phyloP scores from a whole-genome alignment of 2,329 filamentous ascomycete species.

The Metarhizium humberi region DNA sequence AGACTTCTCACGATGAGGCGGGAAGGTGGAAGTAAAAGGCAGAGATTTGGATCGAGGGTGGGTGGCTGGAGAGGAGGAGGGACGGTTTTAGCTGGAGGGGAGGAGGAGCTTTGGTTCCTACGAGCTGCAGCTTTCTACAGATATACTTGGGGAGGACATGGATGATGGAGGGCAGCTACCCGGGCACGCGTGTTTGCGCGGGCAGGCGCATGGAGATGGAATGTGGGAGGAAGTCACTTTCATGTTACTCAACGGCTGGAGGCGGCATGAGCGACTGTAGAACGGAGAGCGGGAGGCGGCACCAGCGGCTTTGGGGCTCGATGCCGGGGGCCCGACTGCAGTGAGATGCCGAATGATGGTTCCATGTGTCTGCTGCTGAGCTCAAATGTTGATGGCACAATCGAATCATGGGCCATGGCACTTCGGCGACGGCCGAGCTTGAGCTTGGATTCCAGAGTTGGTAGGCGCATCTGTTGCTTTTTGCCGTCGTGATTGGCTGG shows the following conservation, averaged over 20 bases:
- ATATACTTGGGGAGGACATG: background rate
- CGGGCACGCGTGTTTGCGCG: background rate
- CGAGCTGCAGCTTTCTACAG: background rate
- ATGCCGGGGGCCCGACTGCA: no score
- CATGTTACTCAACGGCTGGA: background rate
- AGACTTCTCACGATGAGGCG: background rate
- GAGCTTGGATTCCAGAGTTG: no score
- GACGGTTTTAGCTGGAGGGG: slow-evolving; percentile 1
- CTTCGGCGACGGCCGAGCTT: no score
- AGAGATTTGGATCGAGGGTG: background rate
- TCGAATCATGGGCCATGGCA: no score
- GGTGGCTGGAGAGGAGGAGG: slow-evolving; percentile 1
- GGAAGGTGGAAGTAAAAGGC: background rate
- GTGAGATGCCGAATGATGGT: no score
- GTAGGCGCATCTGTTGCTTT: background rate
- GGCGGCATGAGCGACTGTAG: no score
- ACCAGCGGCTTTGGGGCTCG: no score
- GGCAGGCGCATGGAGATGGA: background rate
- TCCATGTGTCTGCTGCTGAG: no score
- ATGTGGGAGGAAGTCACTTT: background rate
- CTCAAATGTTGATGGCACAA: no score
- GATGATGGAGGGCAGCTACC: background rate
- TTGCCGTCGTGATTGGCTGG: slow-evolving; percentile 4
- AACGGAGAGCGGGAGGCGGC: no score
- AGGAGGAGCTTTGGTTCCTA: background rate